Evolutionary conservation across 768 basidiomycete genomes (phyloP).

Genomic region (Lactarius hengduanensis): DNA sequence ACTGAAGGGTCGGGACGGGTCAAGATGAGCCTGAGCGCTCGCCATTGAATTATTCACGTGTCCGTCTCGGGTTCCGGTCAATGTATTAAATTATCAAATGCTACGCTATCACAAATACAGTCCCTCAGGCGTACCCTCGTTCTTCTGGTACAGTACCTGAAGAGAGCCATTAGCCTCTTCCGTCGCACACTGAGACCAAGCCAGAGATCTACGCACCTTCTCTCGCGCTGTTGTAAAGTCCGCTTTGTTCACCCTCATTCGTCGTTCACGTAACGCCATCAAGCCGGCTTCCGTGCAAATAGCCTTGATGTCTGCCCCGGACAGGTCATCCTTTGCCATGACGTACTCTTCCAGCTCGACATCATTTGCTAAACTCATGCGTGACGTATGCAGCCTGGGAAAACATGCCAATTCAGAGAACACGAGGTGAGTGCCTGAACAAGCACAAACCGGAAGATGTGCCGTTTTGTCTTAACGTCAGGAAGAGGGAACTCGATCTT

Average conservation of each 20-base stretch:
- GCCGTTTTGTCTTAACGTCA: constrained; percentile 97
- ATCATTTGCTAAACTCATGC: constrained; percentile 86
- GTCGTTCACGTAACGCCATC: constrained; percentile 87
- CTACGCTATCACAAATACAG: constrained; percentile 61
- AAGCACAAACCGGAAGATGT: constrained; percentile 81
- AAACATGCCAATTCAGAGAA: constrained; percentile 21
- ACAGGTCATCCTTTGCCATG: constrained; percentile 92
- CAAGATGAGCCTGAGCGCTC: neutral
- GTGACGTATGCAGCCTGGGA: constrained; percentile 80
- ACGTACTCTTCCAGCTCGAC: constrained; percentile 97
- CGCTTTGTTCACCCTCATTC: constrained; percentile 90
- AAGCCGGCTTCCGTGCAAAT: constrained; percentile 99
- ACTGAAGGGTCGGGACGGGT: neutral
- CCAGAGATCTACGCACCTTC: constrained; percentile 57
- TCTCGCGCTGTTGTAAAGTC: constrained; percentile 91
- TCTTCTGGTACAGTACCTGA: constrained; percentile 91
- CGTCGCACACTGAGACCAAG: constrained; percentile 17
- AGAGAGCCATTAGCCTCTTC: constrained; percentile 24
- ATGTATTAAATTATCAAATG: constrained; percentile 18
- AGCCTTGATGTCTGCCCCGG: constrained; percentile 98
- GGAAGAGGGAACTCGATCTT: constrained; percentile 99
- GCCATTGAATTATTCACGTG: constrained; percentile 13
- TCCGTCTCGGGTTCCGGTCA: neutral
- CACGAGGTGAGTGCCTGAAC: neutral
- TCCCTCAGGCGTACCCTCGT: constrained; percentile 92